These are phyloP conservation scores for Trifolium dubium DNA, from an alignment of 306 rosid species.

Conservation along the genomic window DNA sequence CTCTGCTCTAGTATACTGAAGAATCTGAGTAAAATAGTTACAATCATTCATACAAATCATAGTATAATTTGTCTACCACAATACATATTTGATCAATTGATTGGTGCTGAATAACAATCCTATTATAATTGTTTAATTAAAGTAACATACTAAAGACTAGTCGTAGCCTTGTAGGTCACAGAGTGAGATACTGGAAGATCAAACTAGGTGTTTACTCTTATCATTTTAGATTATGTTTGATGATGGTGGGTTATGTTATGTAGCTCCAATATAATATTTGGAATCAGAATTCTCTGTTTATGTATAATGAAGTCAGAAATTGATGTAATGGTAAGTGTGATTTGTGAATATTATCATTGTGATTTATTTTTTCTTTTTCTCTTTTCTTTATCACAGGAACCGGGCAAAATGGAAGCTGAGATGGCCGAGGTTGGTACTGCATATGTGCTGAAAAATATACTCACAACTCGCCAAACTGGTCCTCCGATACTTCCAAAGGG, in stretches of 20 bases:
- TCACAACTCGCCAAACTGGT: conserved; percentile 41
- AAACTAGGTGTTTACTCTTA: neutral
- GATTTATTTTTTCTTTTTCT: neutral
- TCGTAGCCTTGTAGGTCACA: neutral
- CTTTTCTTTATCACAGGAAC: conserved; percentile 12
- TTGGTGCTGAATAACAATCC: too few relatives aligned
- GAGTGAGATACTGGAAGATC: neutral
- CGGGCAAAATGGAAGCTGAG: conserved; percentile 46
- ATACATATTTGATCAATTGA: too few relatives aligned
- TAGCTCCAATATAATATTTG: too few relatives aligned
- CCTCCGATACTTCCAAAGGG: conserved; percentile 45
- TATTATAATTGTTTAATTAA: too few relatives aligned
- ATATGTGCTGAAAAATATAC: conserved; percentile 36
- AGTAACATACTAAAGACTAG: too few relatives aligned
- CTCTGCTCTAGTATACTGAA: too few relatives aligned
- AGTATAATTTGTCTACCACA: too few relatives aligned
- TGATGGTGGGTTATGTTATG: neutral
- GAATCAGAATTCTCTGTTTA: too few relatives aligned
- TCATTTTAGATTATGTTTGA: neutral
- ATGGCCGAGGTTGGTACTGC: conserved; percentile 40
- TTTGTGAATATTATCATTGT: too few relatives aligned
- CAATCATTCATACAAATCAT: too few relatives aligned
- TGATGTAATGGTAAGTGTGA: neutral
- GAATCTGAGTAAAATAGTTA: too few relatives aligned
- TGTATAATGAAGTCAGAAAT: too few relatives aligned